Evolutionary conservation across 2,329 filamentous ascomycete species (phyloP).

Genomic region (Lasiodiplodia hormozganensis): DNA sequence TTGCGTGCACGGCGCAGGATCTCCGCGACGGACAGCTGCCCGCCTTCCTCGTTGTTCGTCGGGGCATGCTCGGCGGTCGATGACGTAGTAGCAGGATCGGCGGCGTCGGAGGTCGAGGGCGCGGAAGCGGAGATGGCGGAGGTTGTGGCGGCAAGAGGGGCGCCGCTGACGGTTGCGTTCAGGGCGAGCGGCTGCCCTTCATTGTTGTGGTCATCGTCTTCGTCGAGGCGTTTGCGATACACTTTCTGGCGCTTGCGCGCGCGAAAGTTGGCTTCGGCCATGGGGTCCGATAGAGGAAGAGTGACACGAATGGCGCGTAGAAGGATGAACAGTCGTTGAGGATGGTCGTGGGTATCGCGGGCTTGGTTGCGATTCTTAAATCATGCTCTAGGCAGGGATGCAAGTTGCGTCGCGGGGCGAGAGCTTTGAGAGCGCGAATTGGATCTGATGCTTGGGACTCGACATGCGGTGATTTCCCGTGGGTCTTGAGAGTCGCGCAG

Average conservation of each 20-base stretch:
- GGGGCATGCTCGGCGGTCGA: neutral
- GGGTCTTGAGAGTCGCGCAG: neutral
- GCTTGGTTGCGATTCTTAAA: slow-evolving; percentile 3
- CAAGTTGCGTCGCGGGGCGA: neutral
- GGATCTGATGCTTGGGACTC: neutral
- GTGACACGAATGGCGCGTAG: neutral
- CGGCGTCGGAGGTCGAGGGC: neutral
- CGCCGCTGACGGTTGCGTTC: neutral
- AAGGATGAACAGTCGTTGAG: neutral
- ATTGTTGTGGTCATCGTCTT: slow-evolving; percentile 35
- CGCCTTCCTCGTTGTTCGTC: slow-evolving; percentile 29
- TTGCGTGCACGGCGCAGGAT: slow-evolving; percentile 61
- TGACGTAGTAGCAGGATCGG: slow-evolving; percentile 13
- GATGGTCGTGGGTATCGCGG: neutral
- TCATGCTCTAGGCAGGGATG: neutral
- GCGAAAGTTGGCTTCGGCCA: slow-evolving; percentile 50
- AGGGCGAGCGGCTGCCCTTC: neutral
- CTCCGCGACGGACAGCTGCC: slow-evolving; percentile 54
- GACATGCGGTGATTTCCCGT: neutral
- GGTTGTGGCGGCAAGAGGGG: neutral
- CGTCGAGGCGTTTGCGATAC: slow-evolving; percentile 52
- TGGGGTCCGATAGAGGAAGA: neutral
- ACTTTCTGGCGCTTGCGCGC: slow-evolving; percentile 60
- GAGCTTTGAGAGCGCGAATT: neutral
- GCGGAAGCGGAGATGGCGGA: neutral